phyloP scores from a whole-genome alignment of 169 alveolate genomes.

The Cryptosporidium tyzzeri region DNA sequence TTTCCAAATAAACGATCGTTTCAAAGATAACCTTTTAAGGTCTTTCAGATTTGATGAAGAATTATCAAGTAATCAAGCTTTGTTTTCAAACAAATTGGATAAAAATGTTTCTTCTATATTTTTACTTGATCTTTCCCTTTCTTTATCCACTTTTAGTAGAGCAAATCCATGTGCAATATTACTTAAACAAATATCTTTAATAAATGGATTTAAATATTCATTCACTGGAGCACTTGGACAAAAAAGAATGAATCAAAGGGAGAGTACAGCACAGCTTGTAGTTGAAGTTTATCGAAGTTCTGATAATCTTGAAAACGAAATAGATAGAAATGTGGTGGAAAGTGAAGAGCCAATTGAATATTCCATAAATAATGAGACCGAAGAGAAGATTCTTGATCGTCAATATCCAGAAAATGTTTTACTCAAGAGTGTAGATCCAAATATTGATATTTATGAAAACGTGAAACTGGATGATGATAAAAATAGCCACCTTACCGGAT shows the following conservation, averaged over 20 bases:
- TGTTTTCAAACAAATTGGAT: neutral
- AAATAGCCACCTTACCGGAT: constrained; percentile 75
- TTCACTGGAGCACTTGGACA: constrained; percentile 87
- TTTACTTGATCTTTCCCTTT: constrained; percentile 49
- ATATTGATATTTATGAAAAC: constrained; percentile 83
- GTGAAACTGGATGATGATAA: constrained; percentile 78
- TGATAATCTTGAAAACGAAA: constrained; percentile 25
- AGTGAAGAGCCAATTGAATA: constrained; percentile 18
- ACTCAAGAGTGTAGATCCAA: constrained; percentile 81
- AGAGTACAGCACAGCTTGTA: constrained; percentile 85
- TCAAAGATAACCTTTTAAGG: constrained; percentile 33
- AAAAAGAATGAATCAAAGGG: constrained; percentile 85
- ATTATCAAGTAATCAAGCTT: neutral
- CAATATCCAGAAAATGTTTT: constrained; percentile 81
- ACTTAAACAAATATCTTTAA: constrained; percentile 77
- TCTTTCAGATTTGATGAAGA: constrained; percentile 41
- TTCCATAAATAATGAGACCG: constrained; percentile 77
- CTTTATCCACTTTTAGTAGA: constrained; percentile 71
- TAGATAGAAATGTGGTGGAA: neutral
- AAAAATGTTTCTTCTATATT: neutral
- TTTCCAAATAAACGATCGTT: constrained; percentile 62
- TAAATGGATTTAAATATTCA: constrained; percentile 78
- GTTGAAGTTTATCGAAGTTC: constrained; percentile 81
- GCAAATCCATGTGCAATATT: constrained; percentile 79
- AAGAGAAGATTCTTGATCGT: constrained; percentile 71